Base-by-base conservation (phyloP, 768 basidiomycete species). In the Lyophyllum atratum region DNA sequence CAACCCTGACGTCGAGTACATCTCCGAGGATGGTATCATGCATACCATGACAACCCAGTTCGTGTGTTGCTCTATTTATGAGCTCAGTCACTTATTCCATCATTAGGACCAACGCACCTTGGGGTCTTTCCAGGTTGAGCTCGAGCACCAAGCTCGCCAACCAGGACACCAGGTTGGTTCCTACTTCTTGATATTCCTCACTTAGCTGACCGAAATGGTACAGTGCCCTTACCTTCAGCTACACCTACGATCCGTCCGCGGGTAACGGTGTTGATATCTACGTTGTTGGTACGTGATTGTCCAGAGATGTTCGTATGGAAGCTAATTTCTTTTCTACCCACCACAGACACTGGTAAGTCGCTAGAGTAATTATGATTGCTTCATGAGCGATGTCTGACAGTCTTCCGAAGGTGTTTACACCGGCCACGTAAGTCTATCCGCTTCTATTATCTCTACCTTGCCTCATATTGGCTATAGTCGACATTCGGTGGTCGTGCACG, bases 401-500 rank as follows among this genome's bases (percentile, higher is more conserved):
- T 4, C 24, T 3, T 12, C 21, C 15, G n/a, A n/a, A 60, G 55
- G 59, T 44, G 50, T 56, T 25, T 22, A 22, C 34, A 53, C 47
- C 5, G 44, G 45, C 19, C 59, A 60, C 40, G 59, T 53, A 55
- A 48, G 55, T 14, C 2, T 5, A 19, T 9, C 4, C n/a, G 3
- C 4, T 37, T 53, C 9, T 10, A n/a, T 46, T 40, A 17, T 51
- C 9, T 19, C 24, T 45, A 15, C 34, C n/a, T 49, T 2, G 11
- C 28, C n/a, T 49, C 47, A 4, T 44, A 64, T 25, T 74, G 75
- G 19, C 63, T 55, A 3, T 58, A 76, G 75, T 47, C 45, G 17
- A 63, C 75, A 56, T 80, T 80, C 53, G 74, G 67, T 55, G 77
- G 76, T 3, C 76, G 79, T 33, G 79, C 78, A 17, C 60, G 53